These are phyloP conservation scores for Mytilinidion resinicola DNA, from an alignment of 495 filamentous ascomycete genomes.

Conservation along the genomic window DNA sequence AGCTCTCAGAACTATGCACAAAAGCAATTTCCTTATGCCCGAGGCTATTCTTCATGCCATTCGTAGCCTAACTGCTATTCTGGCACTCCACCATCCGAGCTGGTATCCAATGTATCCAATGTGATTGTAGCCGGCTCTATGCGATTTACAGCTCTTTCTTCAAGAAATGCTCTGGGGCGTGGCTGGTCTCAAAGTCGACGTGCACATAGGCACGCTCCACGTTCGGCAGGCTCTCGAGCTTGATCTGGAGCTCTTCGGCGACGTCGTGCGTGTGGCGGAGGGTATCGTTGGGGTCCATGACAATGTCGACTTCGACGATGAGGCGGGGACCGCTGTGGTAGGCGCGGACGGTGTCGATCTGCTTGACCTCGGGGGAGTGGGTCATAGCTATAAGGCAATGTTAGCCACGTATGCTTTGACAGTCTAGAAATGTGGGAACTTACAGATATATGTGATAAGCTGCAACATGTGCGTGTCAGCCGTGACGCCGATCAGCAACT, in stretches of 20 bases:
- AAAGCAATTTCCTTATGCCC: no score
- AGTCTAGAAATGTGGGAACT: slow-evolving; percentile 17
- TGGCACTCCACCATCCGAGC: no score
- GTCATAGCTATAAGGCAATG: slow-evolving; percentile 56
- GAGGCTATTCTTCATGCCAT: no score
- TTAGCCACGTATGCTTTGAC: neutral
- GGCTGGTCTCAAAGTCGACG: slow-evolving; percentile 95
- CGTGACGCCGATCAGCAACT: slow-evolving; percentile 81
- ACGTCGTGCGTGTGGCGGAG: slow-evolving; percentile 82
- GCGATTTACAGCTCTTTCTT: slow-evolving; percentile 39
- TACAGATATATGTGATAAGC: slow-evolving; percentile 91
- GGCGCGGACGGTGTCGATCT: slow-evolving; percentile 89
- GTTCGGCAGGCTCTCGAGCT: slow-evolving; percentile 85
- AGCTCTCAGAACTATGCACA: no score
- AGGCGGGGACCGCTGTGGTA: slow-evolving; percentile 88
- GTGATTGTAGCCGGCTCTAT: no score
- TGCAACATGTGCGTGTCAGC: slow-evolving; percentile 83
- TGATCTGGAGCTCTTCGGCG: slow-evolving; percentile 89
- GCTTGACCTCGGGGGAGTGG: slow-evolving; percentile 69
- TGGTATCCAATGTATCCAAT: no score
- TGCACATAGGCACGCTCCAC: slow-evolving; percentile 95
- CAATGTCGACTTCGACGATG: slow-evolving; percentile 49
- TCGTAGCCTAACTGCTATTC: no score
- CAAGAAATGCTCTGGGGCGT: slow-evolving; percentile 63
- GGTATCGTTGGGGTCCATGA: slow-evolving; percentile 34